These are phyloP conservation scores for Passiflora organensis DNA, from an alignment of 345 rosid genomes.

Conservation along the genomic window DNA sequence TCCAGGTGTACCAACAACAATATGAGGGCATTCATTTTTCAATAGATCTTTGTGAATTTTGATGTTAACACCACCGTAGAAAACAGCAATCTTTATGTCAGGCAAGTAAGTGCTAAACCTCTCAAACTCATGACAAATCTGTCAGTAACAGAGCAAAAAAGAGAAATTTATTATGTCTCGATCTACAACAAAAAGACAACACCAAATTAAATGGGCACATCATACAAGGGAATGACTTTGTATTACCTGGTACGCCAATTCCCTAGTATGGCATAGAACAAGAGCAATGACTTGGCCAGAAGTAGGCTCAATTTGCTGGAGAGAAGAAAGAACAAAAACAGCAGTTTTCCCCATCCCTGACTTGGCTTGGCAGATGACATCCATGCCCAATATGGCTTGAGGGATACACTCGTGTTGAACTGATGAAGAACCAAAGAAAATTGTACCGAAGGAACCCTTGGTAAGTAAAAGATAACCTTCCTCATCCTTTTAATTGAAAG, in stretches of 20 bases:
- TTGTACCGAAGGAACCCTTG: slow-evolving; percentile 60
- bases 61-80: slow-evolving; percentile 92
- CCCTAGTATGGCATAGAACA: slow-evolving; percentile 90
- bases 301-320: slow-evolving; percentile 89
- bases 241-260: slow-evolving; percentile 89
- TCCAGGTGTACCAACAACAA: slow-evolving; percentile 98
- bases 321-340: slow-evolving; percentile 80
- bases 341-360: slow-evolving; percentile 99
- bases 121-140: slow-evolving; percentile 96
- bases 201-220: background rate
- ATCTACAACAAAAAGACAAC: background rate
- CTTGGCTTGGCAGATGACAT: slow-evolving; percentile 98
- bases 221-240: background rate
- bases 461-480: slow-evolving; percentile 73
- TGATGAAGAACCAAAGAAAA: slow-evolving; percentile 83
- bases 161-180: background rate
- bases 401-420: slow-evolving; percentile 99
- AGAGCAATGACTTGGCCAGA: slow-evolving; percentile 94
- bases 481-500: slow-evolving; percentile 55
- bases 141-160: background rate
- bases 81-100: slow-evolving; percentile 86
- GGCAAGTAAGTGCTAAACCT: slow-evolving; percentile 94
- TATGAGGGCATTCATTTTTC: slow-evolving; percentile 98
- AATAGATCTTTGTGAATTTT: slow-evolving; percentile 83
- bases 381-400: slow-evolving; percentile 98